Evolutionary conservation across 495 filamentous ascomycete genomes (phyloP).

Genomic region (Aspergillus heteromorphus): DNA sequence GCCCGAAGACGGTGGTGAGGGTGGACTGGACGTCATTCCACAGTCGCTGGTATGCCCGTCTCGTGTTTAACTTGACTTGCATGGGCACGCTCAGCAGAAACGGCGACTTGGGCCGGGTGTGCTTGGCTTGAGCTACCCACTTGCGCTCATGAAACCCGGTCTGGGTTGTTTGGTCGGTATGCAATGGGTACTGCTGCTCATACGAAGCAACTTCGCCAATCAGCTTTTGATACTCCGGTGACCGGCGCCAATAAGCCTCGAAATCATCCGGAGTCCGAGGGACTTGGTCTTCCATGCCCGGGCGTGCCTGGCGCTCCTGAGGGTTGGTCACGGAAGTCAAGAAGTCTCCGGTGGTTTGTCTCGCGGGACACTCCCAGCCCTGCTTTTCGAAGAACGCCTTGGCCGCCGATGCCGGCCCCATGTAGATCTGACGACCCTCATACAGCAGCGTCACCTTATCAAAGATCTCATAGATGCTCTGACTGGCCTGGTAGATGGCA

Average conservation of each 20-base stretch:
- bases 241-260: slow-evolving; percentile 50
- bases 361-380: slow-evolving; percentile 51
- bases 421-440: slow-evolving; percentile 59
- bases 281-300: slow-evolving; percentile 54
- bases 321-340: slow-evolving; percentile 64
- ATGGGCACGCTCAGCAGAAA: slow-evolving; percentile 36
- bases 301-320: slow-evolving; percentile 49
- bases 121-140: slow-evolving; percentile 26
- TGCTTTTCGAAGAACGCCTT: slow-evolving; percentile 53
- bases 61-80: slow-evolving; percentile 40
- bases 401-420: slow-evolving; percentile 48
- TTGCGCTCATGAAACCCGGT: slow-evolving; percentile 25
- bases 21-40: slow-evolving; percentile 65
- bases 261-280: slow-evolving; percentile 68
- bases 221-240: slow-evolving; percentile 39
- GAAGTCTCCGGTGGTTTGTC: slow-evolving; percentile 63
- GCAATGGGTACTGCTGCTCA: slow-evolving; percentile 27
- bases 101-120: slow-evolving; percentile 28
- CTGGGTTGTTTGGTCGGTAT: slow-evolving; percentile 5
- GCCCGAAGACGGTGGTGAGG: slow-evolving; percentile 63
- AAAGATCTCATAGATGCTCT: slow-evolving; percentile 66
- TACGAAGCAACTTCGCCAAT: slow-evolving; percentile 44
- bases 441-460: slow-evolving; percentile 57
- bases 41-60: slow-evolving; percentile 48
- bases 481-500: slow-evolving; percentile 73